phyloP scores from a whole-genome alignment of 148 eudicot species.

The Camellia sinensis region DNA sequence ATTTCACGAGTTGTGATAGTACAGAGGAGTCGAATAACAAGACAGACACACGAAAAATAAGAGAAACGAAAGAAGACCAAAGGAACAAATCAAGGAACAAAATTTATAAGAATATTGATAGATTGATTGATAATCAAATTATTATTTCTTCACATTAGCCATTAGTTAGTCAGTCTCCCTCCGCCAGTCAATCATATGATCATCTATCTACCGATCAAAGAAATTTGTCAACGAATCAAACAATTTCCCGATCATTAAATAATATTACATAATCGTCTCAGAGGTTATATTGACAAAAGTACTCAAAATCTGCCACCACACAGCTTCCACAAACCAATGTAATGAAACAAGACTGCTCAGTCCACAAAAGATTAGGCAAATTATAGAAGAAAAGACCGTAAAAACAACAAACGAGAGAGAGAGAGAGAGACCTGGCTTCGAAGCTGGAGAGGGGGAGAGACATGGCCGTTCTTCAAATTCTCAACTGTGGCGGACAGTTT shows the following conservation, averaged over 20 bases:
- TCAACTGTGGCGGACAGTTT: not conserved
- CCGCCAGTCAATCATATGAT: not conserved
- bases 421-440: slow-evolving; percentile 16
- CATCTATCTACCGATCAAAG: not conserved
- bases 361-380: not conserved
- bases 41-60: too few species aligned
- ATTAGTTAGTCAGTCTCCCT: not conserved
- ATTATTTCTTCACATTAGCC: too few species aligned
- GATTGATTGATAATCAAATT: too few species aligned
- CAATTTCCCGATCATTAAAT: not conserved
- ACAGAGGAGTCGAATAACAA: too few species aligned
- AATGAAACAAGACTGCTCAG: not conserved
- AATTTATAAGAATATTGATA: not conserved
- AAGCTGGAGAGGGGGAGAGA: not conserved
- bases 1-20: too few species aligned
- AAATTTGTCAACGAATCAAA: not conserved
- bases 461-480: not conserved
- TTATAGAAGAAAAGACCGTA: not conserved
- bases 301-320: not conserved
- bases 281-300: not conserved
- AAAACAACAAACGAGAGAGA: not conserved
- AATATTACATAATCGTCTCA: too few species aligned
- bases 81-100: not conserved
- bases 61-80: not conserved
- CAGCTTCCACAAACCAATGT: not conserved